Evolutionary conservation across 2,329 filamentous ascomycete species (phyloP).

Genomic region (Stemphylium beticola): DNA sequence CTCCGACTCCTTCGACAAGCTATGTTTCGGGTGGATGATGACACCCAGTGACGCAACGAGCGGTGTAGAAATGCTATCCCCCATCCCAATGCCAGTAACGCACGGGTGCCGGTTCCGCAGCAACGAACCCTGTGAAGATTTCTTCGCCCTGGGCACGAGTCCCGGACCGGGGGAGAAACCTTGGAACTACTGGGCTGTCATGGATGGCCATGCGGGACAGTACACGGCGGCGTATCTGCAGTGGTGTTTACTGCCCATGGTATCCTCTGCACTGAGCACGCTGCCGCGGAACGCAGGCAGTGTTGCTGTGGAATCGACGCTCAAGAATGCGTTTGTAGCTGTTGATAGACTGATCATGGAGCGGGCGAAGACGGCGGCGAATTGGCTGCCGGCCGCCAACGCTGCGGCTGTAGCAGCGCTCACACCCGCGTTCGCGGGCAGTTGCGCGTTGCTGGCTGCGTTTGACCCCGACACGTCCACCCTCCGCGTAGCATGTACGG

Average conservation of each 20-base stretch:
- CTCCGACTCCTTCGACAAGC: slow-evolving; percentile 33
- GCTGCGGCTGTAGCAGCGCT: slow-evolving; percentile 38
- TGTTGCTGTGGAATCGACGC: slow-evolving; percentile 59
- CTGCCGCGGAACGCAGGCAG: slow-evolving; percentile 48
- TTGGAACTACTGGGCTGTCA: slow-evolving; percentile 54
- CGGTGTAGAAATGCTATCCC: slow-evolving; percentile 8
- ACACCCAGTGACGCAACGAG: slow-evolving; percentile 30
- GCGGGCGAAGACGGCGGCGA: slow-evolving; percentile 46
- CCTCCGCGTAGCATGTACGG: slow-evolving; percentile 69
- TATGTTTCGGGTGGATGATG: slow-evolving; percentile 39
- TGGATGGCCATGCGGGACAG: slow-evolving; percentile 59
- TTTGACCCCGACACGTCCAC: slow-evolving; percentile 62
- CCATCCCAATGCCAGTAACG: slow-evolving; percentile 36
- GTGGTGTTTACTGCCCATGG: slow-evolving; percentile 51
- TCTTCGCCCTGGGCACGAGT: slow-evolving; percentile 35
- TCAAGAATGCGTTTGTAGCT: slow-evolving; percentile 63
- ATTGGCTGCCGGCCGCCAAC: slow-evolving; percentile 47
- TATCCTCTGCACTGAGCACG: slow-evolving; percentile 47
- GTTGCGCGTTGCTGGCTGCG: slow-evolving; percentile 68
- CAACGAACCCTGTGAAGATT: slow-evolving; percentile 45
- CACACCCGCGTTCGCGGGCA: slow-evolving; percentile 58
- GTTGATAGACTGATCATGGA: slow-evolving; percentile 64
- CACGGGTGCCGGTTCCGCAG: slow-evolving; percentile 40
- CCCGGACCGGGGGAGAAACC: slow-evolving; percentile 35
- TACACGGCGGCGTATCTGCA: slow-evolving; percentile 52